Conservation (phyloP, 495 filamentous ascomycete species). For the Usnea hakonensis region DNA sequence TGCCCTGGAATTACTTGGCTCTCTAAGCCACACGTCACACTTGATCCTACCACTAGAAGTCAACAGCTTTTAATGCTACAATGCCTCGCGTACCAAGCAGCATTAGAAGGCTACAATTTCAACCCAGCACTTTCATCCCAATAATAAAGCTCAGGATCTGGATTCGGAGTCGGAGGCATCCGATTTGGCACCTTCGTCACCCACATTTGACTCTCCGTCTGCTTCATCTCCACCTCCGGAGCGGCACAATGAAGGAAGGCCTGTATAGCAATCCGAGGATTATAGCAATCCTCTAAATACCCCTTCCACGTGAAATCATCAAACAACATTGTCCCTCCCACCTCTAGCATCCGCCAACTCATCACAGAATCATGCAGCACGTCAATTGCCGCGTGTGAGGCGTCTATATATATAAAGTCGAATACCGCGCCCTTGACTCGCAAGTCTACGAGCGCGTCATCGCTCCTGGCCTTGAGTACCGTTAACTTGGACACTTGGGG, state of each 20-base stretch:
- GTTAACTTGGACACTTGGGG: constrained; percentile 9
- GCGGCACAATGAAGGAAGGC: constrained; percentile 10
- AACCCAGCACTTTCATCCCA: constrained; percentile 16
- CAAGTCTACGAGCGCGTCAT: constrained; percentile 15
- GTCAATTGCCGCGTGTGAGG: constrained; percentile 17
- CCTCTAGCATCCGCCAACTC: constrained; percentile 14
- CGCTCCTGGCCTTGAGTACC: constrained; percentile 19
- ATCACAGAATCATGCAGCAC: constrained; percentile 18
- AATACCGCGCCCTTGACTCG: background rate
- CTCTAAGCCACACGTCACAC: too few relatives aligned
- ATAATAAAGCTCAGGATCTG: constrained; percentile 14
- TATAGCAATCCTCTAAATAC: constrained; percentile 17
- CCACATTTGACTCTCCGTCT: constrained; percentile 13
- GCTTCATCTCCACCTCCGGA: constrained; percentile 4
- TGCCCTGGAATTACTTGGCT: too few relatives aligned
- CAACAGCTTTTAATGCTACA: too few relatives aligned
- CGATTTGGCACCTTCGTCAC: constrained; percentile 13
- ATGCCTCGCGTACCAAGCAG: too few relatives aligned
- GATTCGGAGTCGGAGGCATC: constrained; percentile 7
- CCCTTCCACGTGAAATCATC: constrained; percentile 17
- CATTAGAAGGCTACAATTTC: too few relatives aligned
- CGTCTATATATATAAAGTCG: constrained; percentile 20
- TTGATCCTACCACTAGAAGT: too few relatives aligned
- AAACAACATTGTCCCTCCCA: constrained; percentile 11
- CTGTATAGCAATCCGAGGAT: constrained; percentile 15